A percentile compares a stretch with the other conserved stretches of the same genome.
Conservation (phyloP, 31 red algal species). For the Odonthalia washingtoniensis region DNA sequence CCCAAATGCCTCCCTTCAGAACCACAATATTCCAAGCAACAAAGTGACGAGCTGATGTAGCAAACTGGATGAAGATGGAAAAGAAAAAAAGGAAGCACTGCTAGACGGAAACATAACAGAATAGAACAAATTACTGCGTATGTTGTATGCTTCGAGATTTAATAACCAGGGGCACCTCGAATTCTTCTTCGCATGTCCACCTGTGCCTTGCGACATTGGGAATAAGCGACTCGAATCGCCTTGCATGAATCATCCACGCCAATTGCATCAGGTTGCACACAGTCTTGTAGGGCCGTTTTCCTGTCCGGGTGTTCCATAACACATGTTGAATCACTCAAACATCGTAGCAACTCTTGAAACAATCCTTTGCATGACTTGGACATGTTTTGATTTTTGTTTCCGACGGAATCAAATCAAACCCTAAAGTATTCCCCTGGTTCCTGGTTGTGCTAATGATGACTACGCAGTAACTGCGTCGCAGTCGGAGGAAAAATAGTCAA, state of each 20-base stretch:
- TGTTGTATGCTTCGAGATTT: not conserved
- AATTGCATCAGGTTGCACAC: constrained; percentile 81
- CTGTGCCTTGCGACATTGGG: constrained; percentile 86
- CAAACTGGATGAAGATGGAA: not conserved
- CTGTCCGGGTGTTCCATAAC: constrained; percentile 88
- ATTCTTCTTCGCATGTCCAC: constrained; percentile 88
- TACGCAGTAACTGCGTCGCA: not conserved
- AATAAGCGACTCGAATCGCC: constrained; percentile 78
- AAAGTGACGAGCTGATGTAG: too few species aligned
- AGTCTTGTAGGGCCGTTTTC: constrained; percentile 82
- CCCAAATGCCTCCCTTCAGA: too few species aligned
- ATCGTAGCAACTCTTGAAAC: constrained; percentile 89
- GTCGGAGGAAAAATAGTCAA: not conserved
- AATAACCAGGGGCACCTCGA: constrained; percentile 83
- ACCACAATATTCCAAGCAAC: too few species aligned
- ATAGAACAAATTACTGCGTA: not conserved
- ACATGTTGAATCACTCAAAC: constrained; percentile 87
- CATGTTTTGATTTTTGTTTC: constrained; percentile 50
- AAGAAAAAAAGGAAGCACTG: not conserved
- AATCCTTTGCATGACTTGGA: constrained; percentile 93
- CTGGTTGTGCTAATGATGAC: too few species aligned
- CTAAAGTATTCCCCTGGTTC: not conserved
- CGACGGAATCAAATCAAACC: not conserved
- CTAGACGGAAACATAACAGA: not conserved
- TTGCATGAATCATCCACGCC: constrained; percentile 87